Percentiles rank a stretch among this genome's conserved stretches.
Evolutionary conservation across 2,329 filamentous ascomycete species (phyloP).

Genomic region (Paecilomyces formosus): DNA sequence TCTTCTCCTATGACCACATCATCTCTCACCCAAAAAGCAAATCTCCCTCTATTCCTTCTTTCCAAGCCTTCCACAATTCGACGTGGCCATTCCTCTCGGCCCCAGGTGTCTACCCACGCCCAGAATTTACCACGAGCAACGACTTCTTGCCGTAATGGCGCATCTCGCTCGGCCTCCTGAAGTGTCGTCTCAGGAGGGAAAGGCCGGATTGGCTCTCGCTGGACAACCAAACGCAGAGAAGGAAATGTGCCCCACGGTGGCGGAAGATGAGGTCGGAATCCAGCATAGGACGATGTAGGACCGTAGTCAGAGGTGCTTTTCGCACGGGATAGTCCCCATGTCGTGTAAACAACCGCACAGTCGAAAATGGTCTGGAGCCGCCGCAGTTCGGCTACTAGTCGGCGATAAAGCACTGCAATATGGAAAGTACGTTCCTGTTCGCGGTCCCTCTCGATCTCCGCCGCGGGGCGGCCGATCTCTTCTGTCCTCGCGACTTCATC

Average conservation of each 20-base stretch:
- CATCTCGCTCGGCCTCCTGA: conserved; percentile 26
- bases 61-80: conserved; percentile 21
- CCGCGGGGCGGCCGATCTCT: conserved; percentile 23
- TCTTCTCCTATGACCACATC: neutral
- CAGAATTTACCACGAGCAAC: conserved; percentile 27
- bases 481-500: conserved; percentile 35
- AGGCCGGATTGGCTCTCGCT: conserved; percentile 25
- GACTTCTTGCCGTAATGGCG: conserved; percentile 25
- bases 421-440: conserved; percentile 20
- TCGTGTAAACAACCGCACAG: conserved; percentile 33
- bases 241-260: conserved; percentile 33
- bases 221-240: conserved; percentile 28
- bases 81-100: conserved; percentile 19
- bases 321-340: conserved; percentile 14
- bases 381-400: conserved; percentile 23
- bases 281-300: conserved; percentile 10
- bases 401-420: conserved; percentile 22
- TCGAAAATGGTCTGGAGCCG: conserved; percentile 29
- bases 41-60: conserved; percentile 17
- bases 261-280: conserved; percentile 26
- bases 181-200: conserved; percentile 27
- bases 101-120: conserved; percentile 30
- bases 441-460: conserved; percentile 21
- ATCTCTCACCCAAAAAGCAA: conserved; percentile 17
- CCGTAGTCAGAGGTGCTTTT: conserved; percentile 5